Conservation (phyloP, 805 yeast genomes). For the Candida tibetensis region DNA sequence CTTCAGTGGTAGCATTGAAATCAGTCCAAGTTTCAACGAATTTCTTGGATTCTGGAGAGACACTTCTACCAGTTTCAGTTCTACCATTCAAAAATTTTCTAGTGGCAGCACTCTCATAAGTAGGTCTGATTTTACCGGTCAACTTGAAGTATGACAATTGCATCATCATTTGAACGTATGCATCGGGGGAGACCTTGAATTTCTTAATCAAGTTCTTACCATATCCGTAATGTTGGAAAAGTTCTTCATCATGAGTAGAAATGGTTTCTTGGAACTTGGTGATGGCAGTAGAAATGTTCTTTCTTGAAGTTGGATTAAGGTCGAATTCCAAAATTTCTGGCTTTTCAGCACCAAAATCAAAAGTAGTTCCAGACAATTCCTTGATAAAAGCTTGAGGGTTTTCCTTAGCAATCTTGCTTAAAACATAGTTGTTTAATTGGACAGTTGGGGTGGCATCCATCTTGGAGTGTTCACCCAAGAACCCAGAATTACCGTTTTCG, state of each 20-base stretch:
- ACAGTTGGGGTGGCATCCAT: constrained; percentile 98
- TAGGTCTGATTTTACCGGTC: constrained; percentile 78
- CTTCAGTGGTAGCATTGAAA: constrained; percentile 45
- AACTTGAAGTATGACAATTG: constrained; percentile 88
- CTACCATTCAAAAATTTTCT: constrained; percentile 86
- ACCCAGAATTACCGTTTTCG: constrained; percentile 85
- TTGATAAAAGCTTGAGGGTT: constrained; percentile 33
- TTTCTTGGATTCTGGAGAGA: constrained; percentile 63
- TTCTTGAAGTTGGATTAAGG: constrained; percentile 49
- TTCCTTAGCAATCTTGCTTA: constrained; percentile 52
- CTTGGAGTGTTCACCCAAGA: constrained; percentile 93
- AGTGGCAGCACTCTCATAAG: constrained; percentile 95
- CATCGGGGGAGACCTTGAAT: constrained; percentile 89
- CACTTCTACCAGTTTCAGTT: constrained; percentile 90
- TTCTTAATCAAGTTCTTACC: constrained; percentile 85
- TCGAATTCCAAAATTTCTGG: constrained; percentile 50
- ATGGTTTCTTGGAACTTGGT: constrained; percentile 55
- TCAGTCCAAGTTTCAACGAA: constrained; percentile 77
- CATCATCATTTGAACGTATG: constrained; percentile 83
- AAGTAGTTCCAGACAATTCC: constrained; percentile 20
- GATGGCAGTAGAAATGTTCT: constrained; percentile 55
- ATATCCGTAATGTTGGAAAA: constrained; percentile 76
- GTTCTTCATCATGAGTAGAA: constrained; percentile 67
- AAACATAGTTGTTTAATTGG: constrained; percentile 75
- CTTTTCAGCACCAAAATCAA: constrained; percentile 14